phyloP scores from a whole-genome alignment of 2,329 filamentous ascomycete genomes.

The Colletotrichum tabaci region DNA sequence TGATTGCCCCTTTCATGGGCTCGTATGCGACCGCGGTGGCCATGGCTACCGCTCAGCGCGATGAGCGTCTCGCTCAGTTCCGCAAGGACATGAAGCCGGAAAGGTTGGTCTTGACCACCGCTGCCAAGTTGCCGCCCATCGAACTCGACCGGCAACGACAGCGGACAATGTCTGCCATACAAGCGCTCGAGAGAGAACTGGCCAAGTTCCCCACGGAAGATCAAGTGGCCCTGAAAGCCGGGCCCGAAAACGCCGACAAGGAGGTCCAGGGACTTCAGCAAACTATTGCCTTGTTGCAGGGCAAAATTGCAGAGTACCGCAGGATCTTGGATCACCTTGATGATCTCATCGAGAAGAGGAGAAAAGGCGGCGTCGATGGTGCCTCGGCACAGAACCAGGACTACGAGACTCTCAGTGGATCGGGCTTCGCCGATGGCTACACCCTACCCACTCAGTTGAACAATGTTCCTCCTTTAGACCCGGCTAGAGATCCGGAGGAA shows the following conservation, averaged over 20 bases:
- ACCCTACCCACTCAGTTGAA: not conserved
- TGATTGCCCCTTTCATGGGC: slow-evolving; percentile 48
- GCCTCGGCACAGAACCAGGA: slow-evolving; percentile 8
- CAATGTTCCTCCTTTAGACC: not conserved
- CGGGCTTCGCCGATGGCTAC: slow-evolving; percentile 9
- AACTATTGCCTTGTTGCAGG: not conserved
- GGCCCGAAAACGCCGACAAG: not conserved
- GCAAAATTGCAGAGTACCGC: not conserved
- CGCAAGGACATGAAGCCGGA: slow-evolving; percentile 33
- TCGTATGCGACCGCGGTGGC: slow-evolving; percentile 47
- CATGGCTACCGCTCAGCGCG: slow-evolving; percentile 7
- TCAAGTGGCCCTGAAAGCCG: not conserved
- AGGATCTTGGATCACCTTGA: slow-evolving; percentile 11
- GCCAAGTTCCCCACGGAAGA: slow-evolving; percentile 9
- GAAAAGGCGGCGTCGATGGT: not conserved
- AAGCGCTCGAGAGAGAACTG: slow-evolving; percentile 4
- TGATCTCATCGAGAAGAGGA: slow-evolving; percentile 12
- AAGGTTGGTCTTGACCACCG: slow-evolving; percentile 5
- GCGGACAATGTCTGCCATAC: not conserved
- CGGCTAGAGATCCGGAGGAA: slow-evolving; percentile 19
- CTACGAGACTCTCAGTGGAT: slow-evolving; percentile 25
- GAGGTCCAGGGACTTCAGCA: not conserved
- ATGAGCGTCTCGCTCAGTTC: slow-evolving; percentile 33
- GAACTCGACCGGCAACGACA: slow-evolving; percentile 11
- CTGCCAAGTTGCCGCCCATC: not conserved